These are phyloP conservation scores for Calonectria naviculata DNA, from an alignment of 2,329 filamentous ascomycete genomes.

Conservation along the genomic window DNA sequence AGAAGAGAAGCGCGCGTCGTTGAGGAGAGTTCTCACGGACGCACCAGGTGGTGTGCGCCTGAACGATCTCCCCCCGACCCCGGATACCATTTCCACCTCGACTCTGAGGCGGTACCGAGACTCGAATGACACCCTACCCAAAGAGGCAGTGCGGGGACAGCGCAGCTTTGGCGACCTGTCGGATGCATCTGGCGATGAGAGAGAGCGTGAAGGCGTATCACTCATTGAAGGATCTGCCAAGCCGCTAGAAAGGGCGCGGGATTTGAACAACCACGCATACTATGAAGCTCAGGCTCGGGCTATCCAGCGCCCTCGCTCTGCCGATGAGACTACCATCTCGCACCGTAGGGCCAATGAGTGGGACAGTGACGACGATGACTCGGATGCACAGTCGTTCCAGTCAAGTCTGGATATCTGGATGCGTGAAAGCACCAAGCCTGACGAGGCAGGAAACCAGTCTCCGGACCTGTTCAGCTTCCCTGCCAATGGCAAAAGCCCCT, in stretches of 20 bases:
- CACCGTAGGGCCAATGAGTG: constrained; percentile 54
- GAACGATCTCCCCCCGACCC: constrained; percentile 65
- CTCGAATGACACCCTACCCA: constrained; percentile 60
- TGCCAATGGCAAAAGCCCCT: constrained; percentile 49
- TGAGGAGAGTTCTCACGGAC: constrained; percentile 62
- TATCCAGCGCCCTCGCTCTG: constrained; percentile 58
- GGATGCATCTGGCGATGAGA: constrained; percentile 40
- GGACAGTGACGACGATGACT: constrained; percentile 56
- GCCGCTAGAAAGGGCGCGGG: constrained; percentile 33
- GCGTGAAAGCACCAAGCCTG: constrained; percentile 61
- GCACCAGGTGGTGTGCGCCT: constrained; percentile 53
- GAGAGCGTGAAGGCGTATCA: constrained; percentile 23
- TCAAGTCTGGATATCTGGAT: constrained; percentile 70
- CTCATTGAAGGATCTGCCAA: constrained; percentile 30
- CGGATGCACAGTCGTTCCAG: constrained; percentile 54
- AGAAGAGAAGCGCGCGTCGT: constrained; percentile 59
- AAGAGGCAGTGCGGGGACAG: constrained; percentile 41
- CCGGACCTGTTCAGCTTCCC: constrained; percentile 68
- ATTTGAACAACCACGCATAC: constrained; percentile 32
- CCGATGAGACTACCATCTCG: constrained; percentile 58
- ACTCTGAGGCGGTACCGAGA: constrained; percentile 62
- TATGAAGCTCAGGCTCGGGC: constrained; percentile 31
- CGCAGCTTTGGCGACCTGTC: constrained; percentile 46
- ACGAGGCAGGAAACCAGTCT: constrained; percentile 47
- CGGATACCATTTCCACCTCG: constrained; percentile 69